Evolutionary conservation across 805 yeast species (phyloP), one percentile per base, ranked within the genome.

Genomic region (Candida maltosa): DNA sequence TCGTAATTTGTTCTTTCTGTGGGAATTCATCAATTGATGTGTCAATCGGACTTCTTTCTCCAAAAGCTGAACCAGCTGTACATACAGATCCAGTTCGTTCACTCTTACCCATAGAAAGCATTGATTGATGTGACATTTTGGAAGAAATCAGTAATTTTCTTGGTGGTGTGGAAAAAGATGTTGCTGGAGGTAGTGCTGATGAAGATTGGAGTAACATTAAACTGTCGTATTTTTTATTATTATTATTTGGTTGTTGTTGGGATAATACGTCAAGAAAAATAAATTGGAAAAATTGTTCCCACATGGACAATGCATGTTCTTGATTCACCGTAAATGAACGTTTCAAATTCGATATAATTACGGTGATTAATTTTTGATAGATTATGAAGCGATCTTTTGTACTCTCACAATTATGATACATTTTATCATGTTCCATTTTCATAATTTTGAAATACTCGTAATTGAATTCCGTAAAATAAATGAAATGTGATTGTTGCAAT

Each of bases 221-320:
- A 21, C 23, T 21, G 10, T 21, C 10, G 7, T 10, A 8, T 21
- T 10, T 10, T 8, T 21, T 7, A 21, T 7, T 21, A 21, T 21
- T 10, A 21, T 7, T 8, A 26, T 26, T 18, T 14, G n/a, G 11
- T 5, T 10, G 11, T 5, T 10, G 6, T 15, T 26, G 19, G 7
- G 6, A 20, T 22, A 31, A 31, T 16, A 31, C 4, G 4, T 32
- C 29, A 12, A 26, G 17, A 3, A 8, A 26, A 7, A 33, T 21
- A 12, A 33, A 26, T 5, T 26, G 10, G 3, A 33, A 16, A 18
- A 33, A 29, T 22, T 26, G 31, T 18, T 26, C n/a, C 37, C 31
- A 33, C 26, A 33, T 7, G 8, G 4, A 7, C 15, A 26, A 9
- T n/a, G n/a, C n/a, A n/a, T n/a, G n/a, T n/a, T n/a, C n/a, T n/a